A percentile compares a stretch with the other conserved stretches of the same genome.
Conservation (phyloP, 1,139 yeast genomes). For the Casaregolazyma lundiana region DNA sequence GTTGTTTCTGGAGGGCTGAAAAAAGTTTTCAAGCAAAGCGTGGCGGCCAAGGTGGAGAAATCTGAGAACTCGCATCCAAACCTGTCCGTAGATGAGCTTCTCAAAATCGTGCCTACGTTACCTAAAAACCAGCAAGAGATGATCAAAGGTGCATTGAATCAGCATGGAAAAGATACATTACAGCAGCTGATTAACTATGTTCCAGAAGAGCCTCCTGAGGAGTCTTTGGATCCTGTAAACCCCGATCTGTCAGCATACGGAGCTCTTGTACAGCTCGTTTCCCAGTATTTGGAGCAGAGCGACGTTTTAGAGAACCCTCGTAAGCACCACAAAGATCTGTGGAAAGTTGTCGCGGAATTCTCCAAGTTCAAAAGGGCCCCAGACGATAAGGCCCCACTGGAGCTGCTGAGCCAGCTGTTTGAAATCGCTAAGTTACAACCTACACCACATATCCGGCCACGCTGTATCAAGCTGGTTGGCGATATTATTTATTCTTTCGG, state of each 20-base stretch:
- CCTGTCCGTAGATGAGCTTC: conserved; percentile 10
- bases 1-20: background rate
- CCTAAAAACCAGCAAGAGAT: conserved; percentile 15
- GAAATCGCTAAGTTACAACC: conserved; percentile 29
- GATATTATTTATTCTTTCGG: conserved; percentile 30
- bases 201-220: background rate
- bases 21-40: conserved; percentile 5
- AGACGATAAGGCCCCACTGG: conserved; percentile 22
- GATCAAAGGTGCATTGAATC: conserved; percentile 12
- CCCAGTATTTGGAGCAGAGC: conserved; percentile 2
- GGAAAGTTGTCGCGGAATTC: conserved; percentile 13
- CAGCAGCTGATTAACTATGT: conserved; percentile 9
- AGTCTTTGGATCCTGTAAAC: background rate
- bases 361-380: conserved; percentile 12
- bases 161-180: conserved; percentile 13
- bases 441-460: conserved; percentile 14
- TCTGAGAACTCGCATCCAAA: background rate
- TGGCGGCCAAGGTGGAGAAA: conserved; percentile 11
- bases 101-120: conserved; percentile 13
- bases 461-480: conserved; percentile 25
- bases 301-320: conserved; percentile 8
- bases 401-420: conserved; percentile 26
- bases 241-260: conserved; percentile 5
- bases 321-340: conserved; percentile 10
- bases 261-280: background rate